Evolutionary conservation across 768 basidiomycete genomes (phyloP), one percentile per base, ranked within the genome.

Genomic region (Tricholoma terreum): DNA sequence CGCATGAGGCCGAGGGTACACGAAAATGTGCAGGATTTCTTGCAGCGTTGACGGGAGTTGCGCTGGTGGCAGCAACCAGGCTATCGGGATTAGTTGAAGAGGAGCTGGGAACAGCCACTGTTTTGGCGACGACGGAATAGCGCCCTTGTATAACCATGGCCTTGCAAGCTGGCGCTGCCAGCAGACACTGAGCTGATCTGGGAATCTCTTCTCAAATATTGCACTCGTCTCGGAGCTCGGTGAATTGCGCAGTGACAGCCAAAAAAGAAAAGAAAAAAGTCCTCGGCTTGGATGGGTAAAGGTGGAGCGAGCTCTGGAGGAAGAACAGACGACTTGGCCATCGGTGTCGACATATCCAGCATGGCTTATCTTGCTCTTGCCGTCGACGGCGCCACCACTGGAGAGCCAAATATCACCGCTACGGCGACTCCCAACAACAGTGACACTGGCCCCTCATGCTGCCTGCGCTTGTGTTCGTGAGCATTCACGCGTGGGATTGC

Each of bases 61-160:
- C 67, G 21, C 78, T 78, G 21, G 75, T 77, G 14, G 77, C 68
- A 21, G 71, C 68, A 24, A 72, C 71, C 30, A 76, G 57, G 48
- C 72, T 55, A 12, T 72, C 66, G 11, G 74, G 75, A 31, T 80
- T 77, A 19, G 78, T 77, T 4, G 81, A 81, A 6, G 63, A 61
- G n/a, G 45, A 15, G 43, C 71, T 65, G 24, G 82, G 74, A 35
- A 89, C 74, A 4, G 84, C 72, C 33, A 89, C 71, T 4, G 85
- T 88, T 56, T 83, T 84, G 2, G 87, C 88, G 48, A 89, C 73
- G 1, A 86, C 74, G 3, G 88, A 89, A 63, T 87, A 89, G 67
- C 89, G 88, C 46, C 84, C 76, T 66, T 89, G 84, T 0, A 87
- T 88, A 52, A 87, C 71, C 86, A 89, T 87, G 64, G 89, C 85